phyloP scores from a whole-genome alignment of 352 stramenopile species.

The Globisporangium cystogenes region DNA sequence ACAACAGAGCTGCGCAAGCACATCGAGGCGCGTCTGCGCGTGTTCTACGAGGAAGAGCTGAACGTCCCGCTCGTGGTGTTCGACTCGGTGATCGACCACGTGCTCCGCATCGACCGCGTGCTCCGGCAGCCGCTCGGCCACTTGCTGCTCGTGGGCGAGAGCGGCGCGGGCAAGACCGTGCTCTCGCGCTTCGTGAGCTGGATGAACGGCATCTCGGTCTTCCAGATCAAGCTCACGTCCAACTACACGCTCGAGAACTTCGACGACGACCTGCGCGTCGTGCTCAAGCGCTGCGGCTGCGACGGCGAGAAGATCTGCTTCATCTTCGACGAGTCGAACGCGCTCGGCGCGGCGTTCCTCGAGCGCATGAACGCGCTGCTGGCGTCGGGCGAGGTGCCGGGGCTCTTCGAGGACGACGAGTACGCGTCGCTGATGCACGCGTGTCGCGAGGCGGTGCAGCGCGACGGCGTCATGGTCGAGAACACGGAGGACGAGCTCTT shows the following conservation, averaged over 20 bases:
- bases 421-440: conserved; percentile 96
- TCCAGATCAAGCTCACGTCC: conserved; percentile 99
- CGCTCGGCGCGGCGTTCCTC: conserved; percentile 97
- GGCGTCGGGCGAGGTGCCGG: conserved; percentile 98
- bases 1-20: conserved; percentile 94
- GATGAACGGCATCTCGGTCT: conserved; percentile 99
- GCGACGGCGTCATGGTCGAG: conserved; percentile 84
- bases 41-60: conserved; percentile 99
- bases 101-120: conserved; percentile 97
- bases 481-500: conserved; percentile 96
- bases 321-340: conserved; percentile 99
- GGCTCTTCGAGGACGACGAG: conserved; percentile 99
- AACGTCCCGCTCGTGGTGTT: conserved; percentile 99
- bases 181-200: conserved; percentile 99
- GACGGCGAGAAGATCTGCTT: conserved; percentile 99
- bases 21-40: conserved; percentile 93
- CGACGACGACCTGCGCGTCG: conserved; percentile 97
- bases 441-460: conserved; percentile 93
- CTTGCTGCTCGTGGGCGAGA: conserved; percentile 98
- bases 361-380: conserved; percentile 99
- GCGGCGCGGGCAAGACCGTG: conserved; percentile 98
- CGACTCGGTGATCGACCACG: conserved; percentile 99
- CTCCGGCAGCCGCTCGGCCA: conserved; percentile 98
- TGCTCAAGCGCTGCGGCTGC: conserved; percentile 97
- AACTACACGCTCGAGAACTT: conserved; percentile 99